These are phyloP conservation scores for Coprinopsis cinerea DNA, from an alignment of 768 basidiomycete genomes.

Conservation along the genomic window DNA sequence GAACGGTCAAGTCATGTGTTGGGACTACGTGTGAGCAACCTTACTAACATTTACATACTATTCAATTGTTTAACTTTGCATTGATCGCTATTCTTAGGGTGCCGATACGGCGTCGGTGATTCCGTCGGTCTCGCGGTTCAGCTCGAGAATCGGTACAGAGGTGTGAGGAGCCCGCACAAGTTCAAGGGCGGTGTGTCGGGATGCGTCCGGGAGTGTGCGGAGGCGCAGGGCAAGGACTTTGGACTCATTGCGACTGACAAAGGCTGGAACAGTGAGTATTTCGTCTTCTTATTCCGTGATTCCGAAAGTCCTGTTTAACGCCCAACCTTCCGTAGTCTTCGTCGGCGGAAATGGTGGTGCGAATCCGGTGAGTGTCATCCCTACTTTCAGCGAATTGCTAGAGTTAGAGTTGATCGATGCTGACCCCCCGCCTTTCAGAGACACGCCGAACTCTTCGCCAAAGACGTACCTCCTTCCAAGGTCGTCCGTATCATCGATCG, in stretches of 20 bases:
- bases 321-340: slow-evolving; percentile 35
- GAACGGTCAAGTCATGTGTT: slow-evolving; percentile 77
- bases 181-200: slow-evolving; percentile 74
- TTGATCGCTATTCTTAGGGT: slow-evolving; percentile 28
- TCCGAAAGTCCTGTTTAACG: neutral
- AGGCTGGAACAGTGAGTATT: slow-evolving; percentile 58
- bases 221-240: slow-evolving; percentile 67
- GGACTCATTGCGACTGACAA: slow-evolving; percentile 74
- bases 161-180: slow-evolving; percentile 66
- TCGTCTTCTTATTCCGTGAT: neutral
- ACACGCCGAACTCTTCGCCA: slow-evolving; percentile 62
- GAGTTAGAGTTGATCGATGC: too few relatives aligned
- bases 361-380: slow-evolving; percentile 27
- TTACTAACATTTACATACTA: neutral
- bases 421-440: slow-evolving; percentile 24
- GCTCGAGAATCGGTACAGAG: slow-evolving; percentile 68
- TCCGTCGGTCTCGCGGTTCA: slow-evolving; percentile 68
- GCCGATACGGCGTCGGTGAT: slow-evolving; percentile 69
- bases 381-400: neutral
- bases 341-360: slow-evolving; percentile 69
- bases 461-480: slow-evolving; percentile 56
- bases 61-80: neutral
- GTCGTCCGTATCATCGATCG: slow-evolving; percentile 59
- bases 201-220: slow-evolving; percentile 72
- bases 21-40: slow-evolving; percentile 44